Percentiles rank a stretch among this genome's conserved stretches.
Evolutionary conservation across 2,329 filamentous ascomycete genomes (phyloP).

Genomic region (Sclerotinia spermophila): DNA sequence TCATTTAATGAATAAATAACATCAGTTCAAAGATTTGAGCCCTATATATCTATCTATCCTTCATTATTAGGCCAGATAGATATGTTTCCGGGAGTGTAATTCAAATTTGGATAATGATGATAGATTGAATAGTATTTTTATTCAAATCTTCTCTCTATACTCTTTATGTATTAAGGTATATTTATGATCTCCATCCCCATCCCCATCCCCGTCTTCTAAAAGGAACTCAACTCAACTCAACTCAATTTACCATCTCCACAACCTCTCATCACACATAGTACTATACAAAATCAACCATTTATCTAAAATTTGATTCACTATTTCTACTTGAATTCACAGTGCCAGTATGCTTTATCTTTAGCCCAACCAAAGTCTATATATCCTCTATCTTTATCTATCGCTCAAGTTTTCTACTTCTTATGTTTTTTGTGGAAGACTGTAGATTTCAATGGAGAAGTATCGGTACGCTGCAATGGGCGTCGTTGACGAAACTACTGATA

Average conservation of each 20-base stretch:
- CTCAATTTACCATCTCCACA: not conserved
- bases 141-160: not conserved
- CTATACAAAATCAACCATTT: not conserved
- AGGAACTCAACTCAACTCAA: too few relatives aligned
- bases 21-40: too few relatives aligned
- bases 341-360: too few relatives aligned
- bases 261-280: not conserved
- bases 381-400: not conserved
- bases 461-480: not conserved
- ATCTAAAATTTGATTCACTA: too few relatives aligned
- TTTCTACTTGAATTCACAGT: too few relatives aligned
- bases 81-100: too few relatives aligned
- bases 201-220: too few relatives aligned
- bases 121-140: not conserved
- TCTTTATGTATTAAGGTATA: not conserved
- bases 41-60: too few relatives aligned
- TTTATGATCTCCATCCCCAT: not conserved
- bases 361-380: too few relatives aligned
- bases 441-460: too few relatives aligned
- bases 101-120: not conserved
- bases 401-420: not conserved
- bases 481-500: not conserved
- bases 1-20: too few relatives aligned
- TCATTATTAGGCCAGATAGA: too few relatives aligned
- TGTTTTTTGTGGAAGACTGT: not conserved